These are phyloP conservation scores for Penicillium subrubescens DNA, from an alignment of 495 filamentous ascomycete genomes.

Conservation along the genomic window DNA sequence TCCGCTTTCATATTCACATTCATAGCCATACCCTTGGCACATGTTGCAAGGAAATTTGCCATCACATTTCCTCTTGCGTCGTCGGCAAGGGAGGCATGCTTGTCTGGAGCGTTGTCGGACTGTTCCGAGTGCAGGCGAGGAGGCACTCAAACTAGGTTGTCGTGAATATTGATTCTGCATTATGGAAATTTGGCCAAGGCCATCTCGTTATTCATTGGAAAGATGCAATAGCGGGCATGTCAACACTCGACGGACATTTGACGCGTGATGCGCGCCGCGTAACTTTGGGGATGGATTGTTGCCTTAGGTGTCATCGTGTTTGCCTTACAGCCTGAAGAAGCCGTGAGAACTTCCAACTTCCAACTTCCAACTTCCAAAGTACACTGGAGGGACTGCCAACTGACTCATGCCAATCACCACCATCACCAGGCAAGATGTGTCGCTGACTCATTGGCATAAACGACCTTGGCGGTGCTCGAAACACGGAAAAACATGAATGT, in stretches of 20 bases:
- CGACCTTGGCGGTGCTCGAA: no score
- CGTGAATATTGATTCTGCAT: background rate
- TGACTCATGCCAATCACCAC: no score
- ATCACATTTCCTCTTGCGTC: conserved; percentile 49
- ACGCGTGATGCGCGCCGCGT: background rate
- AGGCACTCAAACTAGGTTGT: background rate
- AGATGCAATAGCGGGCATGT: background rate
- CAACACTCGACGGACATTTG: background rate
- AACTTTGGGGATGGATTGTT: background rate
- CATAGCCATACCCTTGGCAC: conserved; percentile 44
- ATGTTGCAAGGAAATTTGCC: conserved; percentile 41
- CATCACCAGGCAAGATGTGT: no score
- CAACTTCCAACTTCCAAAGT: no score
- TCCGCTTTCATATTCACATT: conserved; percentile 35
- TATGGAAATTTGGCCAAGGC: background rate
- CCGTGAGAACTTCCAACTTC: no score
- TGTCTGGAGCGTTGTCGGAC: conserved; percentile 32
- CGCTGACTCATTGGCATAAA: no score
- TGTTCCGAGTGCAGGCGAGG: conserved; percentile 1
- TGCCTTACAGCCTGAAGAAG: background rate
- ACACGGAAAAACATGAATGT: no score
- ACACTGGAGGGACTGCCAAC: no score
- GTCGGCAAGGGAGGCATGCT: conserved; percentile 45
- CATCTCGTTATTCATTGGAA: background rate
- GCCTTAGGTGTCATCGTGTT: background rate